phyloP scores from a whole-genome alignment of 2,329 filamentous ascomycete genomes.

The Alternaria ethzedia region DNA sequence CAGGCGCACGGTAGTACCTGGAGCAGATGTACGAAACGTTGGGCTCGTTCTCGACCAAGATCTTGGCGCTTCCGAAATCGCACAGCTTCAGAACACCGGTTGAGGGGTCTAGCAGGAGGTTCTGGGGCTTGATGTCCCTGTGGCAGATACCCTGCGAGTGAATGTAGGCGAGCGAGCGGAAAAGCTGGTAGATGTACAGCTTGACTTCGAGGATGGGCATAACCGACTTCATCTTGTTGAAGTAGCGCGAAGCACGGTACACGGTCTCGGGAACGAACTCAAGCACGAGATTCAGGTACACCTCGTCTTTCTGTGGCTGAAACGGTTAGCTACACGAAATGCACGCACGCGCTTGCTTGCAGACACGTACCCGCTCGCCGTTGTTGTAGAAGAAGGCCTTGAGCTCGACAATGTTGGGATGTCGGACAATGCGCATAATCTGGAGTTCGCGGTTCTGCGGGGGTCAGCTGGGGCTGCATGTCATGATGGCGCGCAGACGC shows the following conservation, averaged over 20 bases:
- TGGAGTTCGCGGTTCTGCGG: constrained; percentile 93
- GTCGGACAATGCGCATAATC: constrained; percentile 99
- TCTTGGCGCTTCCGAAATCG: constrained; percentile 99
- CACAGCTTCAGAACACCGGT: constrained; percentile 95
- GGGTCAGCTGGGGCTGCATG: constrained; percentile 32
- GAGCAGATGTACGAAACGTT: constrained; percentile 99
- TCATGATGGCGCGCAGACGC: constrained; percentile 34
- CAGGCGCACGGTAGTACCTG: constrained; percentile 95
- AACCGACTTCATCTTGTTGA: constrained; percentile 99
- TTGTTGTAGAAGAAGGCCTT: constrained; percentile 99
- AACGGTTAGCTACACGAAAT: constrained; percentile 39
- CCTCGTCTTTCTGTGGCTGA: constrained; percentile 75
- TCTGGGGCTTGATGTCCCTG: constrained; percentile 98
- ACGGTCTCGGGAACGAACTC: constrained; percentile 99
- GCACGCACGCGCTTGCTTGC: constrained; percentile 9
- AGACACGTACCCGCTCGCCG: constrained; percentile 81
- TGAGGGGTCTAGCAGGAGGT: constrained; percentile 88
- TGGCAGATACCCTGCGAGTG: constrained; percentile 99
- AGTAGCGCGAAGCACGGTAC: constrained; percentile 96
- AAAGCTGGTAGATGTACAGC: constrained; percentile 99
- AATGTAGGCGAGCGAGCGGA: constrained; percentile 97
- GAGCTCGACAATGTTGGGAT: constrained; percentile 97
- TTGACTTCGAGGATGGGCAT: constrained; percentile 99
- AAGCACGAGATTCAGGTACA: constrained; percentile 97
- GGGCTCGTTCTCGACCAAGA: constrained; percentile 96